Conservation (phyloP, 208 protist genomes). For the Acanthamoeba castellanii region DNA sequence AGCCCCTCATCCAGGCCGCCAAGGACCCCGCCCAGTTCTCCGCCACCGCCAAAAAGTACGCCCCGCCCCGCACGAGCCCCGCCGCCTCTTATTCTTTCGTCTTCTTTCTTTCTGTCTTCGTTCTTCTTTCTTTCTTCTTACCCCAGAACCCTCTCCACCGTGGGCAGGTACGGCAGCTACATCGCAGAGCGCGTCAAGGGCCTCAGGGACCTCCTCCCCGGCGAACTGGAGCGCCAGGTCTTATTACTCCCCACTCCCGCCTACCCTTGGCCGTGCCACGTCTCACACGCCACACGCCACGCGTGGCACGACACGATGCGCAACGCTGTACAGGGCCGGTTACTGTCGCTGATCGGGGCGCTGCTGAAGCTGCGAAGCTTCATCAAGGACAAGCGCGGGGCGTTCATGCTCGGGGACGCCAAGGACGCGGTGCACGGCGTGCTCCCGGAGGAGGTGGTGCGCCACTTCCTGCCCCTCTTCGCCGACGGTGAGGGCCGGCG, state of each 20-base stretch:
- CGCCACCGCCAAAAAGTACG: conserved; percentile 16
- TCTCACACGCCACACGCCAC: too few relatives aligned
- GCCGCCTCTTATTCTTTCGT: too few relatives aligned
- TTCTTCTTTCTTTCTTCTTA: too few relatives aligned
- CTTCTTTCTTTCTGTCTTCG: too few relatives aligned
- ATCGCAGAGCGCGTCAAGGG: background rate
- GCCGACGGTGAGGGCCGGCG: background rate
- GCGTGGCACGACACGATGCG: background rate
- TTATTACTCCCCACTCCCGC: too few relatives aligned
- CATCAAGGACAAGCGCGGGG: background rate
- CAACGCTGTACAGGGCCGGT: background rate
- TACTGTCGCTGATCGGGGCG: background rate
- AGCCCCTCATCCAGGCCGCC: background rate
- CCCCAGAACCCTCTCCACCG: too few relatives aligned
- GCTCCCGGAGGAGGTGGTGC: background rate
- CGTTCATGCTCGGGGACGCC: background rate
- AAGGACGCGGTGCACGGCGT: background rate
- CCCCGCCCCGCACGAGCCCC: too few relatives aligned
- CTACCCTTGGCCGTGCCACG: too few relatives aligned
- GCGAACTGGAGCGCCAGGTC: conserved; percentile 25
- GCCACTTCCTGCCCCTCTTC: conserved; percentile 40
- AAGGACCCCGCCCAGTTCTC: background rate
- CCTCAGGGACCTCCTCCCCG: background rate
- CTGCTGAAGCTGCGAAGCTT: conserved; percentile 42
- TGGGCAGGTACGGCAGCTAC: background rate